These are phyloP conservation scores for Sordaria brevicollis DNA, from an alignment of 495 filamentous ascomycete species.

Conservation along the genomic window DNA sequence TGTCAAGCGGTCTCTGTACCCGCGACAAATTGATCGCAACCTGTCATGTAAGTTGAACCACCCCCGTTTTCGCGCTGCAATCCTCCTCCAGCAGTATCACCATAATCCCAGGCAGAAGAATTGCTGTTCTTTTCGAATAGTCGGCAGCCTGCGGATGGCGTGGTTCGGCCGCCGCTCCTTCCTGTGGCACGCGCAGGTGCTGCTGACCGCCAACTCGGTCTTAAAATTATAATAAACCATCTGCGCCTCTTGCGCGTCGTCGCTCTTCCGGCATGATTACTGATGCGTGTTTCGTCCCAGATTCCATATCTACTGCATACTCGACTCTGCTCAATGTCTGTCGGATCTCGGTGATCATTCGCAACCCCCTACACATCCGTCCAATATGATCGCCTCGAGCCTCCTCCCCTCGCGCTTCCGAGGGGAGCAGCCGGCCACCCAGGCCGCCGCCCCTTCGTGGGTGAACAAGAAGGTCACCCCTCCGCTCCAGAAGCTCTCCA, in stretches of 20 bases:
- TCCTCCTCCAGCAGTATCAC: neutral
- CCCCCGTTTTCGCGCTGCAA: neutral
- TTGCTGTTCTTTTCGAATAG: neutral
- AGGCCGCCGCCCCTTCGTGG: constrained; percentile 47
- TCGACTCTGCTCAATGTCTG: constrained; percentile 11
- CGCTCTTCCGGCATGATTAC: neutral
- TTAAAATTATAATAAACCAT: neutral
- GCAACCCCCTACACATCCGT: neutral
- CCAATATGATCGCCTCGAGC: constrained; percentile 45
- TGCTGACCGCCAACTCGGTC: neutral
- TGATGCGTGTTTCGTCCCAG: neutral
- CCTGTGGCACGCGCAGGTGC: neutral
- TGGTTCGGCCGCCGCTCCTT: neutral
- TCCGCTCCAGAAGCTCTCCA: constrained; percentile 65
- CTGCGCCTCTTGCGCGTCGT: neutral
- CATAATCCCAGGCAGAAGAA: neutral
- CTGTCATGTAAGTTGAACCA: neutral
- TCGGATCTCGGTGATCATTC: constrained; percentile 2
- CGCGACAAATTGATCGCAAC: neutral
- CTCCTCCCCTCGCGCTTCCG: constrained; percentile 56
- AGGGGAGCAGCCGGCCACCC: constrained; percentile 38
- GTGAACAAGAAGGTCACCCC: constrained; percentile 62
- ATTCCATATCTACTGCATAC: neutral
- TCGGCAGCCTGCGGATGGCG: neutral
- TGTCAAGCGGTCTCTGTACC: neutral